A percentile compares a stretch with the other conserved stretches of the same genome.
These are phyloP conservation scores for Talaromyces rugulosus DNA, from an alignment of 2,329 filamentous ascomycete genomes.

Conservation along the genomic window DNA sequence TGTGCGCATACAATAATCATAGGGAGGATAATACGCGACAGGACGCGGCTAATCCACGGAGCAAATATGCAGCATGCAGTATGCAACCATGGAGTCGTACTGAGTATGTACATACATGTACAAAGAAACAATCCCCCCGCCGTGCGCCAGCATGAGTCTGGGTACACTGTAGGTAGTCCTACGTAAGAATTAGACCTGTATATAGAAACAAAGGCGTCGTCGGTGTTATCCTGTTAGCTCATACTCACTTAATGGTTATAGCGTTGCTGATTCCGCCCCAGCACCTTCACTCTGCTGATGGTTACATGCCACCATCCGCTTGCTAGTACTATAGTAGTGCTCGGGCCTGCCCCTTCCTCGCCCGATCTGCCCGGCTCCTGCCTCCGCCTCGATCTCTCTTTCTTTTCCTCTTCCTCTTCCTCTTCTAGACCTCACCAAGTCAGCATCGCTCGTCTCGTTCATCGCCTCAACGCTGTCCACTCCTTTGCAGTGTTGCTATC, in stretches of 20 bases:
- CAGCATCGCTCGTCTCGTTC: not conserved
- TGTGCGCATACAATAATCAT: too few relatives aligned
- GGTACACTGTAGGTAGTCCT: too few relatives aligned
- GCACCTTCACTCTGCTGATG: not conserved
- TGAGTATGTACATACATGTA: not conserved
- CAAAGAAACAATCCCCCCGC: not conserved
- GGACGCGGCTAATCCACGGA: too few relatives aligned
- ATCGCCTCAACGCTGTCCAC: slow-evolving; percentile 10
- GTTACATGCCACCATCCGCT: not conserved
- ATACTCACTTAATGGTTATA: not conserved
- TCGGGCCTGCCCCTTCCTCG: not conserved
- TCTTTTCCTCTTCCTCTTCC: not conserved
- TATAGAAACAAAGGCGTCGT: not conserved
- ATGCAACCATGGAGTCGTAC: too few relatives aligned
- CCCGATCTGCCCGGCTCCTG: not conserved
- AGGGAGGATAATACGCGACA: too few relatives aligned
- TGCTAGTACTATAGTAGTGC: not conserved
- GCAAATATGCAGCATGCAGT: too few relatives aligned
- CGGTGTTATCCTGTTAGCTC: not conserved
- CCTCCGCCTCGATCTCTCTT: not conserved
- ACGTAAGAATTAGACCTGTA: not conserved
- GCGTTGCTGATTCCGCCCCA: not conserved
- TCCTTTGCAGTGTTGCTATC: slow-evolving; percentile 11
- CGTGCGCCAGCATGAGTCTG: not conserved
- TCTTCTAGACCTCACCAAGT: not conserved